Percentiles rank a stretch among this genome's conserved stretches.
Evolutionary conservation across 176 grass and related monocot genomes (phyloP).

Genomic region (bread wheat (Triticum aestivum)): DNA sequence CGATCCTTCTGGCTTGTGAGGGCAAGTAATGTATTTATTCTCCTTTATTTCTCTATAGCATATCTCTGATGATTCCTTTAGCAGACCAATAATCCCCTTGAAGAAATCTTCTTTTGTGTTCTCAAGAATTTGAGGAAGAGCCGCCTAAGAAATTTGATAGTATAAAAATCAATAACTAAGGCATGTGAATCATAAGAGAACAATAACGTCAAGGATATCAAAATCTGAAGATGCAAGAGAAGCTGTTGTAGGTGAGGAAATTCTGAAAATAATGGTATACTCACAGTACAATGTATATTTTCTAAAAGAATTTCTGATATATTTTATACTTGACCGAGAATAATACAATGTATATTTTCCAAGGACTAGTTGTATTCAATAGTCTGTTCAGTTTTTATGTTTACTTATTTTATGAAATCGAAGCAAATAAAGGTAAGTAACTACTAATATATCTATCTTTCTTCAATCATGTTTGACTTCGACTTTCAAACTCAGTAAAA

Average conservation of each 20-base stretch:
- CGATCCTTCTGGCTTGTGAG: conserved; percentile 74
- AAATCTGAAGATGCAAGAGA: not conserved
- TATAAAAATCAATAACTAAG: not conserved
- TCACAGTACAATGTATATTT: not conserved
- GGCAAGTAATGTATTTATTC: conserved; percentile 69
- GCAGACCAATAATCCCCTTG: conserved; percentile 44
- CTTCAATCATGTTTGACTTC: not conserved
- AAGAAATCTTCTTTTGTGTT: conserved; percentile 78
- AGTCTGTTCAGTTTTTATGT: not conserved
- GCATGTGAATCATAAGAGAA: not conserved
- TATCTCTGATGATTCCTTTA: conserved; percentile 61
- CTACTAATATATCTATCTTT: not conserved
- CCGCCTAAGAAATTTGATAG: conserved; percentile 45
- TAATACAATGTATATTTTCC: not conserved
- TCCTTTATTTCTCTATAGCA: conserved; percentile 63
- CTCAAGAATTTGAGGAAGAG: conserved; percentile 66
- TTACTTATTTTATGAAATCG: no score
- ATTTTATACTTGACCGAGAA: not conserved
- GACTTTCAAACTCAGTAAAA: no score
- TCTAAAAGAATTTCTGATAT: not conserved
- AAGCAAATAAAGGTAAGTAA: not conserved
- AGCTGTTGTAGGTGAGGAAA: no score
- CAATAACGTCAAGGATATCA: not conserved
- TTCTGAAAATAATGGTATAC: not conserved
- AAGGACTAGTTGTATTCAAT: not conserved